Evolutionary conservation across 305 asterid species (phyloP).

Genomic region (Plantago rigida): DNA sequence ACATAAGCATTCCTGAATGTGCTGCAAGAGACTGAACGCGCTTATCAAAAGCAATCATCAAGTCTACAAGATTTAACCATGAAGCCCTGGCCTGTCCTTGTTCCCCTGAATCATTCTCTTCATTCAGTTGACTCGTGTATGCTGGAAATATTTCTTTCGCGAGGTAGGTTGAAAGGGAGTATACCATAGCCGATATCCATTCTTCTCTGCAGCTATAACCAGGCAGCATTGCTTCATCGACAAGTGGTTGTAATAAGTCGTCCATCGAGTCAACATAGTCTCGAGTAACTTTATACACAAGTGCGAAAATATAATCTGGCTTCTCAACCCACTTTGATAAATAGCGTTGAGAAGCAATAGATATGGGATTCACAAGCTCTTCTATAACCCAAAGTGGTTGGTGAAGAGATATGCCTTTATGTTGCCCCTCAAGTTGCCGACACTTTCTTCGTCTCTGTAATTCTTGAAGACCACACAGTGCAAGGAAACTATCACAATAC

Average conservation of each 20-base stretch:
- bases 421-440: slow-evolving; percentile 72
- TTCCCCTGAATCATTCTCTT: slow-evolving; percentile 39
- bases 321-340: slow-evolving; percentile 86
- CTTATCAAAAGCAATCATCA: slow-evolving; percentile 76
- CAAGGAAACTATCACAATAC: slow-evolving; percentile 75
- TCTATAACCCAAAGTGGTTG: slow-evolving; percentile 97
- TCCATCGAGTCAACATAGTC: slow-evolving; percentile 94
- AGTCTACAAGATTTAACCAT: slow-evolving; percentile 74
- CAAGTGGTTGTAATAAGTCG: slow-evolving; percentile 80
- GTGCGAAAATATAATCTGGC: slow-evolving; percentile 84
- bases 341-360: slow-evolving; percentile 69
- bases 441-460: slow-evolving; percentile 68
- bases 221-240: slow-evolving; percentile 82
- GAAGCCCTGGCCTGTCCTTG: slow-evolving; percentile 53
- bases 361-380: slow-evolving; percentile 87
- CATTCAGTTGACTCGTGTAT: slow-evolving; percentile 49
- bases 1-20: slow-evolving; percentile 54
- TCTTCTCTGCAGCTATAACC: slow-evolving; percentile 98
- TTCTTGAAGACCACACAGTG: slow-evolving; percentile 85
- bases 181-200: slow-evolving; percentile 89
- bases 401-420: slow-evolving; percentile 41
- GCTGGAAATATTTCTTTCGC: slow-evolving; percentile 72
- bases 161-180: slow-evolving; percentile 59
- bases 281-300: slow-evolving; percentile 70
- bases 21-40: slow-evolving; percentile 56